A percentile compares a stretch with the other conserved stretches of the same genome.
Evolutionary conservation across 2,329 filamentous ascomycete genomes (phyloP).

Genomic region (Venturia carpophila): DNA sequence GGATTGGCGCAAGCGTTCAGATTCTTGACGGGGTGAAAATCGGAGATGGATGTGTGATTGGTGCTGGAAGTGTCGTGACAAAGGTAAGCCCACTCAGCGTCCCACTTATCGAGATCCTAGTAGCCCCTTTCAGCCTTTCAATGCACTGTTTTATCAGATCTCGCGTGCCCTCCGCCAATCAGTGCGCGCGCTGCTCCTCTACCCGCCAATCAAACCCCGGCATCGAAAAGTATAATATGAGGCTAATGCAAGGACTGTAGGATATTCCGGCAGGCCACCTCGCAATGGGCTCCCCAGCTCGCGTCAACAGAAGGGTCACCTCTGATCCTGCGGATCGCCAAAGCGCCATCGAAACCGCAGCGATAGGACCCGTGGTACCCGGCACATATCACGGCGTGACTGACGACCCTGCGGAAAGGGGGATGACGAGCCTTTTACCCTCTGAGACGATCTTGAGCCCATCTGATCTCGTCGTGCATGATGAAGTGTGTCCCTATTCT

Average conservation of each 20-base stretch:
- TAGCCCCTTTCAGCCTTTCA: conserved; percentile 3
- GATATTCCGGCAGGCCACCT: conserved; percentile 25
- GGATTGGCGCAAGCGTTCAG: conserved; percentile 45
- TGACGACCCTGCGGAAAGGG: conserved; percentile 1
- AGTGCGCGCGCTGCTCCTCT: conserved; percentile 10
- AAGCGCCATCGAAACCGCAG: background rate
- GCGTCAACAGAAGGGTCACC: conserved; percentile 22
- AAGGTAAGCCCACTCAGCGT: conserved; percentile 26
- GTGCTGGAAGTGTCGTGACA: conserved; percentile 45
- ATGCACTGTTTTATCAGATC: conserved; percentile 6
- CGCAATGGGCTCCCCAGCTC: conserved; percentile 12
- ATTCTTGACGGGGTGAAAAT: conserved; percentile 49
- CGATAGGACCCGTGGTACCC: background rate
- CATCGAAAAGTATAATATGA: background rate
- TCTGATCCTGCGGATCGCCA: conserved; percentile 26
- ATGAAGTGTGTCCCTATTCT: background rate
- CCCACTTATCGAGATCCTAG: background rate
- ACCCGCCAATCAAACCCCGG: background rate
- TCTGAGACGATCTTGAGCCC: background rate
- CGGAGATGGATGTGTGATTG: conserved; percentile 45
- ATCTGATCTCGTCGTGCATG: background rate
- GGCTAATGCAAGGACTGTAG: conserved; percentile 22
- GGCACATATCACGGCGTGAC: background rate
- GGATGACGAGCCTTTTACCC: background rate
- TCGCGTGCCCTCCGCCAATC: background rate